These are phyloP conservation scores for Russula lepida DNA, from an alignment of 768 basidiomycete species.

Conservation along the genomic window DNA sequence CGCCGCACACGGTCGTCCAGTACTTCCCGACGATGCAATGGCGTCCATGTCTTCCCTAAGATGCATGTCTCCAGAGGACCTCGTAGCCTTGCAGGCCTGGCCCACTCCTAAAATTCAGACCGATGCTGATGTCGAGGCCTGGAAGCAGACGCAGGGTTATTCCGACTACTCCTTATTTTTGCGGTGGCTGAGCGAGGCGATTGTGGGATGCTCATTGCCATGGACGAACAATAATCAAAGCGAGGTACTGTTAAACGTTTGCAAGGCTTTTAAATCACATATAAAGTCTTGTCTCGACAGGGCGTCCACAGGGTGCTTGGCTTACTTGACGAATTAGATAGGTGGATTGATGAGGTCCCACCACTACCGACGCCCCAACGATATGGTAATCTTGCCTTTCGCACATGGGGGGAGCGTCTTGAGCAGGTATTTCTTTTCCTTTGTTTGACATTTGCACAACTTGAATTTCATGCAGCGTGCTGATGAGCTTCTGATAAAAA, in stretches of 20 bases:
- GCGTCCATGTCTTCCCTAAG: constrained; percentile 11
- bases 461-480: constrained; percentile 37
- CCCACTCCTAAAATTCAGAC: constrained; percentile 54
- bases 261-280: neutral
- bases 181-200: constrained; percentile 65
- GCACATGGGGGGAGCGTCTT: constrained; percentile 72
- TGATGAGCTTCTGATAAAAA: constrained; percentile 38
- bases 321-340: constrained; percentile 57
- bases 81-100: constrained; percentile 11
- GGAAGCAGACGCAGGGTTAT: constrained; percentile 67
- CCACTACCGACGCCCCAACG: constrained; percentile 66
- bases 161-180: constrained; percentile 68
- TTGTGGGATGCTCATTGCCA: constrained; percentile 56
- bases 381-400: constrained; percentile 88
- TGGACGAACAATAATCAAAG: constrained; percentile 25
- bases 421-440: constrained; percentile 48
- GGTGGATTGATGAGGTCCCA: constrained; percentile 79
- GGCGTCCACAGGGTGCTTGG: constrained; percentile 39
- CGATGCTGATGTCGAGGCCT: constrained; percentile 66
- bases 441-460: neutral
- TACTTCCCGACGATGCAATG: constrained; percentile 1
- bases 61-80: constrained; percentile 5
- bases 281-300: constrained; percentile 28
- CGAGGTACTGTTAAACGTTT: constrained; percentile 25
- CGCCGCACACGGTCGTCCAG: too few relatives aligned